Percentiles rank a stretch among this genome's conserved stretches.
phyloP scores from a whole-genome alignment of 495 filamentous ascomycete species.

The Aspergillus sclerotiicarbonarius region DNA sequence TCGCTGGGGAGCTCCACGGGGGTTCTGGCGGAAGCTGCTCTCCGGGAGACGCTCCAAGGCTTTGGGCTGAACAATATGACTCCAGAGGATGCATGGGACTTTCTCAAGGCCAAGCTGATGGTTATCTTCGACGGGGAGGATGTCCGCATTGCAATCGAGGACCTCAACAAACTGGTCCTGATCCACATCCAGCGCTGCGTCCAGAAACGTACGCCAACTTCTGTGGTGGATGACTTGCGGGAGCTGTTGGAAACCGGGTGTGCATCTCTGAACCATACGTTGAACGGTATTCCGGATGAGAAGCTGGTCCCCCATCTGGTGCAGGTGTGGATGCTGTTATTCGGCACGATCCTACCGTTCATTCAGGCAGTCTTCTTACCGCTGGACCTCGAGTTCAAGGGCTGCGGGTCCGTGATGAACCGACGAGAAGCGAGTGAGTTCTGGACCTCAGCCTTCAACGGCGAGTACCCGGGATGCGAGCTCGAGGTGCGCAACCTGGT shows the following conservation, averaged over 20 bases:
- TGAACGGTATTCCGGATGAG: conserved; percentile 76
- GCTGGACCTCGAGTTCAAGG: conserved; percentile 90
- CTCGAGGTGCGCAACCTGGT: conserved; percentile 88
- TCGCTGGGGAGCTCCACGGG: conserved; percentile 35
- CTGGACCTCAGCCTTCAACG: conserved; percentile 58
- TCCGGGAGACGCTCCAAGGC: conserved; percentile 50
- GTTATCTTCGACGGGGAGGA: conserved; percentile 93
- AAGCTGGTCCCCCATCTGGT: conserved; percentile 81
- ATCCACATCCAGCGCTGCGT: conserved; percentile 78
- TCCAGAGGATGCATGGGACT: conserved; percentile 92
- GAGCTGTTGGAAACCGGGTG: conserved; percentile 83
- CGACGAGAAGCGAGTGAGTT: conserved; percentile 78
- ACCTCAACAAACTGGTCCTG: conserved; percentile 86
- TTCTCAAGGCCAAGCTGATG: conserved; percentile 84
- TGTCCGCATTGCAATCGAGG: conserved; percentile 84
- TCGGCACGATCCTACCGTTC: conserved; percentile 86
- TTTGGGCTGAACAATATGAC: conserved; percentile 80
- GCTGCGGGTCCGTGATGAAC: conserved; percentile 73
- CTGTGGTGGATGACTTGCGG: conserved; percentile 74
- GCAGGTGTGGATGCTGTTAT: conserved; percentile 90
- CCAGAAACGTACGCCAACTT: conserved; percentile 60
- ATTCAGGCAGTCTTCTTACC: conserved; percentile 96
- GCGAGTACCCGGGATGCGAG: conserved; percentile 41
- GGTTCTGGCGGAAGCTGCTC: conserved; percentile 34
- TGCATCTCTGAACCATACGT: conserved; percentile 74